phyloP scores from a whole-genome alignment of 108 stramenopile genomes.

The Fistulifera pelliculosa region DNA sequence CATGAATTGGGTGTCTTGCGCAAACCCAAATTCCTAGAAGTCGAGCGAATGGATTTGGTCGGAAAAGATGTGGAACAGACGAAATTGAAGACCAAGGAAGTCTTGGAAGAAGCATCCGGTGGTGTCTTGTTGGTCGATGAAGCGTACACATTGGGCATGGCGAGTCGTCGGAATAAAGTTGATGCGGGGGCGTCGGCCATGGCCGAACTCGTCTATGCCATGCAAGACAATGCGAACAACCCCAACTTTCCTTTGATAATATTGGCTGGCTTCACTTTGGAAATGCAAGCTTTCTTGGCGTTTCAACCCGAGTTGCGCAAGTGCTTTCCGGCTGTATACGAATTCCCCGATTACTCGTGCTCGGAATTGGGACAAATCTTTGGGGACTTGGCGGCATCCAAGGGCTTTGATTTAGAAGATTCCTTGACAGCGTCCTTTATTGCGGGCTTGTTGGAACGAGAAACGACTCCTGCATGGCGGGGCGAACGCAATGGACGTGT shows the following conservation, averaged over 20 bases:
- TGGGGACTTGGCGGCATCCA: conserved; percentile 67
- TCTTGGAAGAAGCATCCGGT: conserved; percentile 77
- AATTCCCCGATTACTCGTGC: conserved; percentile 86
- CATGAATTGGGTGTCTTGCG: conserved; percentile 79
- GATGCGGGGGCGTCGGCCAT: conserved; percentile 71
- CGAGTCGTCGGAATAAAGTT: conserved; percentile 54
- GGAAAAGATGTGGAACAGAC: conserved; percentile 60
- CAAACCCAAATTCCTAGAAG: conserved; percentile 82
- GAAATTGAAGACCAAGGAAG: conserved; percentile 77
- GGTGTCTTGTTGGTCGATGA: conserved; percentile 89
- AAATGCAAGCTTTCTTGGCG: conserved; percentile 75
- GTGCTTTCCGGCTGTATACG: conserved; percentile 68
- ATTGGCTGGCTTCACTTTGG: conserved; percentile 79
- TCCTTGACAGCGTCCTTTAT: conserved; percentile 41
- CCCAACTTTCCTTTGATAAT: conserved; percentile 62
- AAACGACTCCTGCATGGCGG: conserved; percentile 69
- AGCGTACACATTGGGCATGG: conserved; percentile 82
- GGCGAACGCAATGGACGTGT: conserved; percentile 81
- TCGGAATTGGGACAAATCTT: conserved; percentile 73
- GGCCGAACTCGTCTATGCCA: conserved; percentile 60
- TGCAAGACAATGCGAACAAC: conserved; percentile 51
- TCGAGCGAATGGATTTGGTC: conserved; percentile 83
- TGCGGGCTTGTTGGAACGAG: conserved; percentile 49
- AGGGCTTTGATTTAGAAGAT: conserved; percentile 77
- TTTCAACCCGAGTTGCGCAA: conserved; percentile 61